Conservation (phyloP, 345 rosid species). For the Capsella bursapastoris region DNA sequence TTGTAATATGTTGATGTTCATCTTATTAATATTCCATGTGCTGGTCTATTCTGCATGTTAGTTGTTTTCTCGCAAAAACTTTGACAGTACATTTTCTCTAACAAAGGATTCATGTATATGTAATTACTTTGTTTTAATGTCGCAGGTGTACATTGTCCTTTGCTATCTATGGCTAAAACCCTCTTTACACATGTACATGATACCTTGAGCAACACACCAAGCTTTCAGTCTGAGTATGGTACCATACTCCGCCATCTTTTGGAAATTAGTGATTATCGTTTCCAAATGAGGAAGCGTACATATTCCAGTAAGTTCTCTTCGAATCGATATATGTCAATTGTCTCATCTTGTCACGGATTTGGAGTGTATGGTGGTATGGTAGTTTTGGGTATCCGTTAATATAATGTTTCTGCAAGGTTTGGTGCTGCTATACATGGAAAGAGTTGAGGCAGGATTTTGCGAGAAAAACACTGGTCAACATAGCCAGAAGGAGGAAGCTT, state of each 20-base stretch:
- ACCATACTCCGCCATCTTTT: slow-evolving; percentile 77
- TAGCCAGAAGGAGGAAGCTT: slow-evolving; percentile 75
- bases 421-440: slow-evolving; percentile 70
- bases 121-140: slow-evolving; percentile 29
- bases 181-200: slow-evolving; percentile 77
- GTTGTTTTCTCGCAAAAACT: slow-evolving; percentile 6
- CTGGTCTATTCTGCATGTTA: slow-evolving; percentile 25
- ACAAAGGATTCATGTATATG: slow-evolving; percentile 14
- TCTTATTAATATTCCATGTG: slow-evolving; percentile 23
- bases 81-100: slow-evolving; percentile 22
- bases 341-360: slow-evolving; percentile 25
- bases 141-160: slow-evolving; percentile 64
- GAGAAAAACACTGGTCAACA: slow-evolving; percentile 56
- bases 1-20: slow-evolving; percentile 11
- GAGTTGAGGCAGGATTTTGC: slow-evolving; percentile 60
- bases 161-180: slow-evolving; percentile 66
- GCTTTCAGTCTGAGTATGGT: slow-evolving; percentile 89
- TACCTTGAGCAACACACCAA: slow-evolving; percentile 69
- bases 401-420: slow-evolving; percentile 55
- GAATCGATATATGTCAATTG: slow-evolving; percentile 15
- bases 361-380: slow-evolving; percentile 21
- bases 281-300: slow-evolving; percentile 74
- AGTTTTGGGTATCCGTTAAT: slow-evolving; percentile 23
- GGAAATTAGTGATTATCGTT: slow-evolving; percentile 64
- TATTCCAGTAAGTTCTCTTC: slow-evolving; percentile 64